Conservation (phyloP, 768 basidiomycete species). For the Brasilioporus rufonigricans region DNA sequence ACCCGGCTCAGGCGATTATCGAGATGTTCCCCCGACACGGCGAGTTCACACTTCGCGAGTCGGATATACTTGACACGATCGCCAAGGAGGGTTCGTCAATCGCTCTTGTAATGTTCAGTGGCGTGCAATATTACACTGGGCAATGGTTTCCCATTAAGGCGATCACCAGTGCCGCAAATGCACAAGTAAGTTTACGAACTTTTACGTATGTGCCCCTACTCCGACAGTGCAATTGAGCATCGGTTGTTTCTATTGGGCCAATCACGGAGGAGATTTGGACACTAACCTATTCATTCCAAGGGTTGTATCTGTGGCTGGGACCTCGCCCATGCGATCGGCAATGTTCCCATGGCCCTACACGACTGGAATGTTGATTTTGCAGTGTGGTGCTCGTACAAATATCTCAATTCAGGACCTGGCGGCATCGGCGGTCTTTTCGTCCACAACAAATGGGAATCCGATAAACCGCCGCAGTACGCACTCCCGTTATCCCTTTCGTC, state of each 20-base stretch:
- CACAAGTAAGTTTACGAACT: slow-evolving; percentile 53
- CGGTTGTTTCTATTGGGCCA: neutral
- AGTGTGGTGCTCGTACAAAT: slow-evolving; percentile 99
- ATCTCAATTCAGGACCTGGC: slow-evolving; percentile 94
- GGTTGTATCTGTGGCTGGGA: slow-evolving; percentile 96
- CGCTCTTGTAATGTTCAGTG: slow-evolving; percentile 89
- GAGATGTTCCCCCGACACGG: slow-evolving; percentile 78
- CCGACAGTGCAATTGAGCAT: slow-evolving; percentile 3
- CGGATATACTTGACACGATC: slow-evolving; percentile 82
- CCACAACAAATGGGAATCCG: slow-evolving; percentile 76
- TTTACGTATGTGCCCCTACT: slow-evolving; percentile 27
- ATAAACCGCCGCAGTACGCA: slow-evolving; percentile 60
- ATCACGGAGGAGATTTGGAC: slow-evolving; percentile 8
- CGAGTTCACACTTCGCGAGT: slow-evolving; percentile 82
- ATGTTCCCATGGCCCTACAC: slow-evolving; percentile 85
- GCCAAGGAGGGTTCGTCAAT: slow-evolving; percentile 71
- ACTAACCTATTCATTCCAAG: slow-evolving; percentile 39
- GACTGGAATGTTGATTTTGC: slow-evolving; percentile 97
- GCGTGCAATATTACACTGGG: slow-evolving; percentile 97
- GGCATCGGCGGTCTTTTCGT: slow-evolving; percentile 95
- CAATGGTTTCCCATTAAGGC: slow-evolving; percentile 87
- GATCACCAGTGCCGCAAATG: slow-evolving; percentile 82
- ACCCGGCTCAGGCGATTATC: slow-evolving; percentile 70
- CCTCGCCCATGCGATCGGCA: slow-evolving; percentile 93
- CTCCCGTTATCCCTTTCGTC: slow-evolving; percentile 9